Evolutionary conservation across 2,329 filamentous ascomycete genomes (phyloP).

Genomic region (Colletotrichum eleusines): DNA sequence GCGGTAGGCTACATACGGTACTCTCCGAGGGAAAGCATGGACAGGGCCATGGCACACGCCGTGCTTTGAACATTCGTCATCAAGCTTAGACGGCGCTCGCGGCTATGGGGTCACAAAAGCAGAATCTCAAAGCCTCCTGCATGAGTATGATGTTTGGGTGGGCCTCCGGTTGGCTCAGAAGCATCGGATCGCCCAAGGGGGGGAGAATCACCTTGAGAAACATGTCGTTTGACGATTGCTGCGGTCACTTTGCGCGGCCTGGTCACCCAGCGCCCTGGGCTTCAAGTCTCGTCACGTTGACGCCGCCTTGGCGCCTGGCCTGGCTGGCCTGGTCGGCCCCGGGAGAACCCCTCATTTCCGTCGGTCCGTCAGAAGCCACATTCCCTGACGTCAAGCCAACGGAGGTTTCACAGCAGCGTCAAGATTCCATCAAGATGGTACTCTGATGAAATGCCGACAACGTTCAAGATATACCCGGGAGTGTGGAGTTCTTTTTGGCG

Average conservation of each 20-base stretch:
- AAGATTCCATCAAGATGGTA: background rate
- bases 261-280: slow-evolving; percentile 15
- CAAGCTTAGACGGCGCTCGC: background rate
- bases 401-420: slow-evolving; percentile 27
- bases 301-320: slow-evolving; percentile 26
- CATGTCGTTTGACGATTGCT: slow-evolving; percentile 32
- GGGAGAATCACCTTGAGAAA: slow-evolving; percentile 12
- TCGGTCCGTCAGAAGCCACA: background rate
- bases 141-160: background rate
- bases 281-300: slow-evolving; percentile 23
- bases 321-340: slow-evolving; percentile 8
- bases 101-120: background rate
- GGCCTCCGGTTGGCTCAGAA: slow-evolving; percentile 13
- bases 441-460: background rate
- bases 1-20: background rate
- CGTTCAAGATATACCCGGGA: background rate
- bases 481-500: background rate
- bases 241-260: slow-evolving; percentile 27
- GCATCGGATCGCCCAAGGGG: slow-evolving; percentile 13
- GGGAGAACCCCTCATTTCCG: slow-evolving; percentile 6
- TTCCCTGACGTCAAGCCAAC: slow-evolving; percentile 19
- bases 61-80: background rate
- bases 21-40: background rate
- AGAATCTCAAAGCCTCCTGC: slow-evolving; percentile 1
- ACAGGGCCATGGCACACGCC: background rate